Evolutionary conservation across 1,284 basidiomycete species (phyloP), one percentile per base, ranked within the genome.

Genomic region (Porodaedalea pini): DNA sequence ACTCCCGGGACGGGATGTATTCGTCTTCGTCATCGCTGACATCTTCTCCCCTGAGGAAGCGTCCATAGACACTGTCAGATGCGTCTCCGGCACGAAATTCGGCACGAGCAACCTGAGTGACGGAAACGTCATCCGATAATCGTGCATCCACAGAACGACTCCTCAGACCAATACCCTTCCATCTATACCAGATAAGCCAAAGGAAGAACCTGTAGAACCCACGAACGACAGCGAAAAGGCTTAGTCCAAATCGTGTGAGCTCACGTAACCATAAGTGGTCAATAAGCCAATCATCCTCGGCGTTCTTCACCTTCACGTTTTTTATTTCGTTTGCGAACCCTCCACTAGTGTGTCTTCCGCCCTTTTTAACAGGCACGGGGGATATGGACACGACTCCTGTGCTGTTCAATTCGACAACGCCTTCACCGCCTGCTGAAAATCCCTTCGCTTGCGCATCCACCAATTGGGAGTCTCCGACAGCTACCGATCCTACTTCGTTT

Each of bases 401-500:
- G 4, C 76, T 73, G 49, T 73, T 74, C 57, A 85, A 70, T 49
- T 76, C 73, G 25, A 78, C 71, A n/a, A 66, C 67, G 21, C 69
- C 68, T 27, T 63, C 64, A 31, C 71, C 67, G 17, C 56, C 43
- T n/a, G 68, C 41, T 32, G 17, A 17, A 19, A 6, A 19, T 4
- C 17, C 29, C 31, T 27, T 54, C 21, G 13, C 37, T 27, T 52
- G 32, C 17, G 51, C 23, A 27, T 50, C 49, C 40, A 54, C 48
- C 29, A 45, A 50, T n/a, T 45, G 47, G 2, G 69, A 63, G 51
- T 64, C 69, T 53, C 72, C 61, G 25, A 75, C 71, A 44, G 74
- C 63, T 34, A 88, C 73, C 0, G 77, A 72, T 17, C 80, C 79
- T 19, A 89, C 82, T 68, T 90, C 87, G 64, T 90, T 88, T 1